These are phyloP conservation scores for Amanita pseudoporphyria DNA, from an alignment of 768 basidiomycete species.

Conservation along the genomic window DNA sequence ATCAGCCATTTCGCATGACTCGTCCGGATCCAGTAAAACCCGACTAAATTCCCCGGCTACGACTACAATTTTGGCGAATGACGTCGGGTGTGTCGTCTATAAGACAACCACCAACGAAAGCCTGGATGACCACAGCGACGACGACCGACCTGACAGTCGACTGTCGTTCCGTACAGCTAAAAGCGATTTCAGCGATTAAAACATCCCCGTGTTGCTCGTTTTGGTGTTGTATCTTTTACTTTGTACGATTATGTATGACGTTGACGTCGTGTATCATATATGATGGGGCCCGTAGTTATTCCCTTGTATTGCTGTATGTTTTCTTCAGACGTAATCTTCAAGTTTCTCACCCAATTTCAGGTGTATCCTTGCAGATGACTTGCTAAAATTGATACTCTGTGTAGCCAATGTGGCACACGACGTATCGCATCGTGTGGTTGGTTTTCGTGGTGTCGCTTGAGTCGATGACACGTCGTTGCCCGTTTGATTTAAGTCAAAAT, in stretches of 20 bases:
- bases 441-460: too few species aligned
- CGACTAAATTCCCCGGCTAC: neutral
- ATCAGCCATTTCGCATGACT: neutral
- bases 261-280: neutral
- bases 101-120: neutral
- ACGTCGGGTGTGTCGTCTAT: neutral
- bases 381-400: too few species aligned
- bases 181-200: constrained; percentile 19
- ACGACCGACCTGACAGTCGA: constrained; percentile 21
- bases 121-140: constrained; percentile 2
- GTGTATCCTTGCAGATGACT: too few species aligned
- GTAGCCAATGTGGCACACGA: too few species aligned
- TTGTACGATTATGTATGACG: neutral
- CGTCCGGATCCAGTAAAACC: neutral
- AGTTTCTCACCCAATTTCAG: too few species aligned
- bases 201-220: neutral
- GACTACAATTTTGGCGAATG: neutral
- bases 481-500: too few species aligned
- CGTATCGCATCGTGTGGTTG: too few species aligned
- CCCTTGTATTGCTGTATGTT: too few species aligned
- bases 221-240: neutral
- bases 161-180: constrained; percentile 27
- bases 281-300: too few species aligned
- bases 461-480: too few species aligned
- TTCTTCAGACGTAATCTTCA: too few species aligned